A percentile compares a stretch with the other conserved stretches of the same genome.
Evolutionary conservation across 2,329 filamentous ascomycete genomes (phyloP).

Genomic region (Botrytis squamosa): DNA sequence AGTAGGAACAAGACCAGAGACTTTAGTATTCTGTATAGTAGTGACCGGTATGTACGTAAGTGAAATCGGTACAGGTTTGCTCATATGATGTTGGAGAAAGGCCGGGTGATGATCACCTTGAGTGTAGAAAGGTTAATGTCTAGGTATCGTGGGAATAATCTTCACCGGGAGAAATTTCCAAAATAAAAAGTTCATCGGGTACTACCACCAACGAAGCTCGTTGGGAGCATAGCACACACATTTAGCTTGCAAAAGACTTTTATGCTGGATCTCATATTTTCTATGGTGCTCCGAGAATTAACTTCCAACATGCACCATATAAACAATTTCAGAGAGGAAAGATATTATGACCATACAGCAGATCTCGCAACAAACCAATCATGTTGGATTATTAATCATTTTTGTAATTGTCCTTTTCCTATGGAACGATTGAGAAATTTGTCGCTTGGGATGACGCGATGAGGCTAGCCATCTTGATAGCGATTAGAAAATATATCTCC

Average conservation of each 20-base stretch:
- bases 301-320: background rate
- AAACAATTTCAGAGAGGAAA: background rate
- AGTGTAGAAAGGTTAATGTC: background rate
- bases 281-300: background rate
- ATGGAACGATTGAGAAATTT: conserved; percentile 11
- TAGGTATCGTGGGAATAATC: no score
- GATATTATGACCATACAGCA: background rate
- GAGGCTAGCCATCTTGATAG: conserved; percentile 16
- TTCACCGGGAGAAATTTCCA: background rate
- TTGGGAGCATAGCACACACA: background rate
- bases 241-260: background rate
- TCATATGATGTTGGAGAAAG: background rate
- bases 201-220: background rate
- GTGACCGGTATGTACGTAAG: background rate
- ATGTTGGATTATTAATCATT: conserved; percentile 20
- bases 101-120: background rate
- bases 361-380: background rate
- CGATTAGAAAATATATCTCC: conserved; percentile 23
- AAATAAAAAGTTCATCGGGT: background rate
- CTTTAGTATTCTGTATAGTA: background rate
- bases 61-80: background rate
- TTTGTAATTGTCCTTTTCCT: conserved; percentile 14
- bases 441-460: conserved; percentile 21
- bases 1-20: background rate
- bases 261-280: background rate